A percentile compares a stretch with the other conserved stretches of the same genome.
These are phyloP conservation scores for Barnettozyma californica DNA, from an alignment of 805 yeast species.

Conservation along the genomic window DNA sequence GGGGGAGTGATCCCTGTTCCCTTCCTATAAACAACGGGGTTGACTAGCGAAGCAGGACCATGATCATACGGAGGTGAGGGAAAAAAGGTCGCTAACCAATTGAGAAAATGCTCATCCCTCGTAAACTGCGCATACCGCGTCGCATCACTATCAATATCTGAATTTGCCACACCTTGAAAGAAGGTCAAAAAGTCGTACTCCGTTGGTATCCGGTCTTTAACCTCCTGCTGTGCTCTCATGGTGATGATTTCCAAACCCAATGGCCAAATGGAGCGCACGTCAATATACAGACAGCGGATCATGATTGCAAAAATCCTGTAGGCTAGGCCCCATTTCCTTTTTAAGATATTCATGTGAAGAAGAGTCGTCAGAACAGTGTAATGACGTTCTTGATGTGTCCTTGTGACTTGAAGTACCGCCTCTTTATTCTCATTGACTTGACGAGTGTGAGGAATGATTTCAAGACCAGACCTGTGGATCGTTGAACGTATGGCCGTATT, in stretches of 20 bases:
- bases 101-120: slow-evolving; percentile 23
- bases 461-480: neutral
- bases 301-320: slow-evolving; percentile 47
- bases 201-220: slow-evolving; percentile 4
- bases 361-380: slow-evolving; percentile 7
- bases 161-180: neutral
- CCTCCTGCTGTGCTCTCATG: slow-evolving; percentile 15
- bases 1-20: slow-evolving; percentile 15
- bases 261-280: slow-evolving; percentile 58
- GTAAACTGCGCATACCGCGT: neutral
- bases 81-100: slow-evolving; percentile 18
- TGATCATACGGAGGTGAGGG: neutral
- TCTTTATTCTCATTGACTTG: neutral
- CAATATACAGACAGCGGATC: slow-evolving; percentile 43
- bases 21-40: slow-evolving; percentile 11
- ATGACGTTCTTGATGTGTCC: slow-evolving; percentile 11
- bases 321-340: slow-evolving; percentile 50
- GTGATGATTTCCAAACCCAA: slow-evolving; percentile 51
- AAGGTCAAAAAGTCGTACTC: slow-evolving; percentile 13
- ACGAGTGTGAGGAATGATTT: neutral
- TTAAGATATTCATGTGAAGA: slow-evolving; percentile 43
- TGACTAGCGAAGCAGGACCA: neutral
- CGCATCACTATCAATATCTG: neutral
- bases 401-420: neutral
- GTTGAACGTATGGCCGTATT: neutral